Conservation (phyloP, 208 protist genomes). For the Crithidia acanthocephali region DNA sequence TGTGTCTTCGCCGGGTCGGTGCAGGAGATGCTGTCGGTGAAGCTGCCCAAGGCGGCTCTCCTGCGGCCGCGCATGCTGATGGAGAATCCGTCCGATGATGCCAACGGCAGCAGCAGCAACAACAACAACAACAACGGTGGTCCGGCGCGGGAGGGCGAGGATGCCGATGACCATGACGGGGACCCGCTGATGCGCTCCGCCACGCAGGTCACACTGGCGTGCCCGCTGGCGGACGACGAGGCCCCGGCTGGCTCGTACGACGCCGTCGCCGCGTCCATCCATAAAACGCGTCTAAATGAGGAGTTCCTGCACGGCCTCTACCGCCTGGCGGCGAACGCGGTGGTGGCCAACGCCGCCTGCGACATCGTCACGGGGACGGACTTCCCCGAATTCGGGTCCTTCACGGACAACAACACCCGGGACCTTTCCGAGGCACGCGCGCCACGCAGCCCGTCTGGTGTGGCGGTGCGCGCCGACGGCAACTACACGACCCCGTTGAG, state of each 20-base stretch:
- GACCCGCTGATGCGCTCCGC: background rate
- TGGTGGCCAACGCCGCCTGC: background rate
- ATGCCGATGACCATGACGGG: background rate
- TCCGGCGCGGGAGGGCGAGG: background rate
- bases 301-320: conserved; percentile 34
- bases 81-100: background rate
- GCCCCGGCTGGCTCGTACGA: conserved; percentile 27
- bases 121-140: background rate
- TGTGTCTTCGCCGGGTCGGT: conserved; percentile 54
- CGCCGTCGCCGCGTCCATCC: conserved; percentile 30
- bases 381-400: conserved; percentile 15
- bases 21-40: conserved; percentile 39
- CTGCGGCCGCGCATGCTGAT: conserved; percentile 7
- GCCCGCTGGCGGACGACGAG: background rate
- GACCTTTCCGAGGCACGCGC: background rate
- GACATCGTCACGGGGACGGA: background rate
- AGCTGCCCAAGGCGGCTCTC: conserved; percentile 19
- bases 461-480: conserved; percentile 14
- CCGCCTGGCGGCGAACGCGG: conserved; percentile 25
- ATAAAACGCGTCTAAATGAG: conserved; percentile 26
- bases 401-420: background rate
- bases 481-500: conserved; percentile 16
- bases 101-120: too few species aligned
- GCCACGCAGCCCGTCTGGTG: background rate
- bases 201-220: background rate